Evolutionary conservation across 768 basidiomycete genomes (phyloP).

Genomic region (Thelephora ganbajun): DNA sequence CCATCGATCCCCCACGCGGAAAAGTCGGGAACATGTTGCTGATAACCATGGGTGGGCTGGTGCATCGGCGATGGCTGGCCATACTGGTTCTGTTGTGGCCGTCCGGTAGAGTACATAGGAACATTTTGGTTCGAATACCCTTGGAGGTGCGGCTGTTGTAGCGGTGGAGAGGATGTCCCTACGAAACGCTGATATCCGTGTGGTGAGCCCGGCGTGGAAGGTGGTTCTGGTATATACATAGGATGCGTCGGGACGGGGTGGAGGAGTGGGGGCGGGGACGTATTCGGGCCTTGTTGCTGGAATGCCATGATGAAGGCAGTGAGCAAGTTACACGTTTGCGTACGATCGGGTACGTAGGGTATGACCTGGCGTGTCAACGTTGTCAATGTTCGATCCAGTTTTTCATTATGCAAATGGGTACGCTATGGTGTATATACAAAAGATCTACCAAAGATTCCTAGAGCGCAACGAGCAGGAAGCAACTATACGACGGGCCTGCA

Average conservation of each 20-base stretch:
- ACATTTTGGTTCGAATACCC: slow-evolving; percentile 13
- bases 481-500: too few relatives aligned
- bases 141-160: slow-evolving; percentile 15
- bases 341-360: too few relatives aligned
- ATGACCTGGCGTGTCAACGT: too few relatives aligned
- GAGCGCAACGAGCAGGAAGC: too few relatives aligned
- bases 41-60: slow-evolving; percentile 15
- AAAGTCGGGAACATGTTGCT: slow-evolving; percentile 29
- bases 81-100: slow-evolving; percentile 5
- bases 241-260: slow-evolving; percentile 86
- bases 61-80: slow-evolving; percentile 7
- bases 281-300: neutral
- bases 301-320: neutral
- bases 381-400: too few relatives aligned
- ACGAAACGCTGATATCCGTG: slow-evolving; percentile 59
- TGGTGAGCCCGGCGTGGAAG: slow-evolving; percentile 60
- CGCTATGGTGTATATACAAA: too few relatives aligned
- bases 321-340: too few relatives aligned
- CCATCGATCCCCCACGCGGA: slow-evolving; percentile 81
- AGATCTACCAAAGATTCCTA: too few relatives aligned
- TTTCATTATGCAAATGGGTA: too few relatives aligned
- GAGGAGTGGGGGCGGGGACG: slow-evolving; percentile 57
- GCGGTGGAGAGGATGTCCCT: slow-evolving; percentile 39
- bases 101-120: slow-evolving; percentile 4
- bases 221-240: slow-evolving; percentile 73